A percentile compares a stretch with the other conserved stretches of the same genome.
Evolutionary conservation across 1,284 basidiomycete species (phyloP).

Genomic region (Malassezia slooffiae): DNA sequence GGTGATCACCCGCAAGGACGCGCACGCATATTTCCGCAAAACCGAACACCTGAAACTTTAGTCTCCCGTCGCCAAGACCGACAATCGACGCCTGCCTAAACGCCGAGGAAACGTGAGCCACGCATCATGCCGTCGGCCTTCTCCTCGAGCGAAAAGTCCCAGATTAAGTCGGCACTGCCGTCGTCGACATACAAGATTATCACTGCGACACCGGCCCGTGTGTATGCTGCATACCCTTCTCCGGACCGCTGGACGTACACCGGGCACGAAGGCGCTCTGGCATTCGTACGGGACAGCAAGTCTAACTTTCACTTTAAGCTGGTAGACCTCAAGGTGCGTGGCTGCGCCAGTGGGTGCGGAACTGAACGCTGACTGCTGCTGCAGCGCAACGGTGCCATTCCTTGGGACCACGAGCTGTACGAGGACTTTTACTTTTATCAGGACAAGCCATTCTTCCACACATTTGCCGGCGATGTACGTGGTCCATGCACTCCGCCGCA

Average conservation of each 20-base stretch:
- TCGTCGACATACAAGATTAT: slow-evolving; percentile 41
- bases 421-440: slow-evolving; percentile 70
- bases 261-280: slow-evolving; percentile 40
- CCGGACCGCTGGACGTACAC: slow-evolving; percentile 34
- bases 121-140: slow-evolving; percentile 35
- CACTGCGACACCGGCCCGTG: slow-evolving; percentile 40
- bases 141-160: slow-evolving; percentile 39
- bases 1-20: too few relatives aligned
- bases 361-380: background rate
- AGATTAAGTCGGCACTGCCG: slow-evolving; percentile 39
- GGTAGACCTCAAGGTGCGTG: slow-evolving; percentile 33
- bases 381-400: slow-evolving; percentile 2
- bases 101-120: background rate
- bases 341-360: too few relatives aligned
- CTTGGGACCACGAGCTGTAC: slow-evolving; percentile 91
- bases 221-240: slow-evolving; percentile 33
- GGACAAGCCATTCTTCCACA: slow-evolving; percentile 85
- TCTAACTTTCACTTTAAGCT: slow-evolving; percentile 34
- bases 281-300: slow-evolving; percentile 33
- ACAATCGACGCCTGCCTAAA: too few relatives aligned
- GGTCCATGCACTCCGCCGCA: background rate
- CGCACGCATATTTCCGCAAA: too few relatives aligned
- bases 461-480: slow-evolving; percentile 82
- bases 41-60: too few relatives aligned
- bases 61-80: background rate